phyloP scores from a whole-genome alignment of 257 asterid genomes.

The Solanum virginianum region DNA sequence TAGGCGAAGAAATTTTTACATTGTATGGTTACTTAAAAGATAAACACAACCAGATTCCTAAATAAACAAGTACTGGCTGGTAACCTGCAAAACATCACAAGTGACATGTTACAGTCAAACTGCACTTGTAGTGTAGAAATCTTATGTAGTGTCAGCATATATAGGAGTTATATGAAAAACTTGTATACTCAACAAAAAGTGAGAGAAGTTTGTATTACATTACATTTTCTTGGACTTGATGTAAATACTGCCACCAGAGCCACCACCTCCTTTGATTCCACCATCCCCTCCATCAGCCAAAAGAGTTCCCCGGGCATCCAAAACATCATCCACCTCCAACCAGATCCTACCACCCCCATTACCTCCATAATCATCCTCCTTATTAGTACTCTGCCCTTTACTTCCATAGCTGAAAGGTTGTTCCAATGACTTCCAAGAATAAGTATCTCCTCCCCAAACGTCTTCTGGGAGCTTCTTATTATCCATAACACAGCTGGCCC shows the following conservation, averaged over 20 bases:
- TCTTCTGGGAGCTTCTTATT: conserved; percentile 63
- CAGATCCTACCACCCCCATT: conserved; percentile 80
- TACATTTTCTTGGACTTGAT: conserved; percentile 67
- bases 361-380: conserved; percentile 68
- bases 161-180: neutral
- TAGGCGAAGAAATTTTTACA: neutral
- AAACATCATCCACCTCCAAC: conserved; percentile 28
- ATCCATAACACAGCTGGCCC: conserved; percentile 76
- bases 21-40: neutral
- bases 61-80: neutral
- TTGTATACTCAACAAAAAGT: neutral
- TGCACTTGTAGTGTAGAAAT: neutral
- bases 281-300: conserved; percentile 86
- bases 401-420: conserved; percentile 65
- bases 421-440: conserved; percentile 61
- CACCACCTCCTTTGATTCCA: conserved; percentile 85
- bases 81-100: neutral
- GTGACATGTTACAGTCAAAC: neutral
- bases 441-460: conserved; percentile 80
- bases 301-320: conserved; percentile 35
- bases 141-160: neutral
- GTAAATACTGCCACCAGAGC: conserved; percentile 82
- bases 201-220: conserved; percentile 11
- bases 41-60: neutral
- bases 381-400: conserved; percentile 65